Evolutionary conservation across 2,329 filamentous ascomycete species (phyloP), one percentile per base, ranked within the genome.

Genomic region (Aschersonia sp.): DNA sequence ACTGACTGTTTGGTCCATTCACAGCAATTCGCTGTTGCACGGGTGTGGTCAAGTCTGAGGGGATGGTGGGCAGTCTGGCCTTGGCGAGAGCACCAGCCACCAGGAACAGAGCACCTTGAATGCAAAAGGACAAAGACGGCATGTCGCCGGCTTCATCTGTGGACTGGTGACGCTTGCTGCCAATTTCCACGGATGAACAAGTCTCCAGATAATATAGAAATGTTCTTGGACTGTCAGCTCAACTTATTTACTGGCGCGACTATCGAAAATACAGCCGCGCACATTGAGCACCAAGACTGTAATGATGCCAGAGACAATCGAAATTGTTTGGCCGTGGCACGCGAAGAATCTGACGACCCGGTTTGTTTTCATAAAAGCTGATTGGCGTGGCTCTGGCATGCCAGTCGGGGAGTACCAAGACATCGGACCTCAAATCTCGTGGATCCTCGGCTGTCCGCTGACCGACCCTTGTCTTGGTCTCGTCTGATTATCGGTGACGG

Each of bases 11-110:
- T 0, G 69, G 65, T 2, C 70, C 72, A 43, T 69, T 69, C 9
- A 77, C 62, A 20, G 73, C 68, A 47, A 77, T 61, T 4, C 74
- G 71, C 55, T 77, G 73, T 56, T 77, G 74, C 20, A 69, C 64
- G 3, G 74, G 74, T 2, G 74, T 78, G 3, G 73, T 71, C 59
- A 68, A 51, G 52, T 78, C 74, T 1, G 53, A 42, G 1, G 74
- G 74, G 38, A 68, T 68, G 5, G 65, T 45, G 5, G 73, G 73
- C 52, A 67, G 72, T 47, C 61, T 66, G n/a, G 49, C 49, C 30
- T 30, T 32, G n/a, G 47, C 51, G 28, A 44, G 31, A 7, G 35
- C 47, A 29, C 40, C 47, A 30, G n/a, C 41, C 29, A 43, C 49
- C n/a, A 49, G 30, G 28, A 52, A 41, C 35, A 50, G 9, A 30